Base-by-base conservation (phyloP, 108 stramenopile genomes). In the Cyclotella kingstonii region DNA sequence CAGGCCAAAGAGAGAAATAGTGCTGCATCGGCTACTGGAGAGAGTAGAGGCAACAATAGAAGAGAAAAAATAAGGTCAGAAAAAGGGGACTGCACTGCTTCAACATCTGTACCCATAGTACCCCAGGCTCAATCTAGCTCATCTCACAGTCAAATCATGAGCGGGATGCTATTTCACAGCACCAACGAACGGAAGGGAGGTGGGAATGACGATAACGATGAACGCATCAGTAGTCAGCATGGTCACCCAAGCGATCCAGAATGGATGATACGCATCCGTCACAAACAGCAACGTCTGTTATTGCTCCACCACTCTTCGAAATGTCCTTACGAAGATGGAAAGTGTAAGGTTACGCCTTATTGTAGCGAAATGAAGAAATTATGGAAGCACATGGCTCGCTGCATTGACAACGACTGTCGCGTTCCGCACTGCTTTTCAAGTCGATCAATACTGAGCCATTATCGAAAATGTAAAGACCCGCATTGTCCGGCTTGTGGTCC, bases 301-400 rank as follows among this genome's bases (percentile, higher is more conserved):
- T 76, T 97, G 23, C 80, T 98, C 5, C 93, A 97, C 41, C 98
- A 98, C 65, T 95, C 98, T 21, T 94, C 96, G 17, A 98, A 98
- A 82, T 98, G 98, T 56, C 86, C 85, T 0, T 84, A 84, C 44
- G 92, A 91, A 57, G 87, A 84, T 68, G 91, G 86, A 14, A 62
- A 73, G 28, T 98, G 98, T 68, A 84, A 81, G 14, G 79, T 85
- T 8, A 97, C 96, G n/a, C 96, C 93, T 25, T 94, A 94, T 73
- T 99, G 98, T 73, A 84, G 68, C 18, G 91, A 90, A 31, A 99
- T 99, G 98, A 99, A 99, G 71, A 76, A 83, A 30, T 65, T 99
- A 22, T 99, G 98, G 98, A 90, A 91, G 47, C 98, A 99, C 75
- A 99, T 99, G 80, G 96, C 96, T 62, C 88, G 86, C 45, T 99